These are phyloP conservation scores for Retiboletus flavoniger DNA, from an alignment of 1,284 basidiomycete species.

Conservation along the genomic window DNA sequence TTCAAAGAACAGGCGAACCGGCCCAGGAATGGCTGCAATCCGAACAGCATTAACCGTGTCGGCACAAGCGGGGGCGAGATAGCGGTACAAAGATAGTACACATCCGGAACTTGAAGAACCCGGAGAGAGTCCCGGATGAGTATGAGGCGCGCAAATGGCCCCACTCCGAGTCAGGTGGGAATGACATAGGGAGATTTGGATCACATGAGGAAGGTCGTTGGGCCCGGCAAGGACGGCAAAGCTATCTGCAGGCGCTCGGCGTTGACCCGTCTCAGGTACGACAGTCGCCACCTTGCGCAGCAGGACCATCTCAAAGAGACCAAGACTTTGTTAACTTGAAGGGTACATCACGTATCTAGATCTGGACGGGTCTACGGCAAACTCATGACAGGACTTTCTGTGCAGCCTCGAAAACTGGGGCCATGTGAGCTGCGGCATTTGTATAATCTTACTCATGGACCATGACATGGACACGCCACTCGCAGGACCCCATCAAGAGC, in stretches of 20 bases:
- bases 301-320: too few relatives aligned
- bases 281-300: neutral
- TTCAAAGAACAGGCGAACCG: neutral
- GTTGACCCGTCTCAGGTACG: neutral
- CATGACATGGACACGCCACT: neutral
- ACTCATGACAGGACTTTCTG: neutral
- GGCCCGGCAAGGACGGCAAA: neutral
- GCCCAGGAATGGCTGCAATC: neutral
- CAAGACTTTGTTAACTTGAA: too few relatives aligned
- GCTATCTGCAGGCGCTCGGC: neutral
- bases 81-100: neutral
- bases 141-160: neutral
- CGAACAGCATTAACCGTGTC: too few relatives aligned
- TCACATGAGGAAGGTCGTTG: neutral
- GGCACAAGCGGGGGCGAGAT: neutral
- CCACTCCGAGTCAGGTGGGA: neutral
- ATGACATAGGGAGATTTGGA: neutral
- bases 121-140: neutral
- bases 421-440: neutral
- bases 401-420: neutral
- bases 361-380: neutral
- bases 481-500: conserved; percentile 1
- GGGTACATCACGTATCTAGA: neutral
- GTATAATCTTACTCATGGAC: neutral
- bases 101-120: neutral